These are phyloP conservation scores for Lachnellula suecica DNA, from an alignment of 2,329 filamentous ascomycete genomes.

Conservation along the genomic window DNA sequence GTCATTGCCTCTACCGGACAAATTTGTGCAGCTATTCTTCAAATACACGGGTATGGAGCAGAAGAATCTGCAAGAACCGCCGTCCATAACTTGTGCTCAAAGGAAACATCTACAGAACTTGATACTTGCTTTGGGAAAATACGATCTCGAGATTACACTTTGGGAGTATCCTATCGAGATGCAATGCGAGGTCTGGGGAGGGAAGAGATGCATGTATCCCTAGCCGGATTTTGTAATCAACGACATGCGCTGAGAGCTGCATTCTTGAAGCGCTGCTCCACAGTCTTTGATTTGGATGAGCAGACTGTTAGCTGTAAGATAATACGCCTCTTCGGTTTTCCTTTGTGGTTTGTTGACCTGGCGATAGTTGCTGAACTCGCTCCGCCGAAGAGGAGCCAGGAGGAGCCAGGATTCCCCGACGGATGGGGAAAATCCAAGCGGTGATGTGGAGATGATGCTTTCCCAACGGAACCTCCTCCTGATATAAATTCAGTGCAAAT, in stretches of 20 bases:
- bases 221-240: conserved; percentile 2
- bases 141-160: conserved; percentile 5
- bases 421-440: background rate
- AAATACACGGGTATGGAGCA: conserved; percentile 2
- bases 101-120: conserved; percentile 2
- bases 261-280: conserved; percentile 13
- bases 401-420: background rate
- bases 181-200: conserved; percentile 3
- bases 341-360: background rate
- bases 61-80: background rate
- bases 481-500: background rate
- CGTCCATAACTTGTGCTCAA: conserved; percentile 5
- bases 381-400: background rate
- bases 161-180: conserved; percentile 14
- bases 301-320: conserved; percentile 6
- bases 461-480: background rate
- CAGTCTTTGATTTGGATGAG: conserved; percentile 11
- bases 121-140: conserved; percentile 2
- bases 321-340: background rate
- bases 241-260: conserved; percentile 11
- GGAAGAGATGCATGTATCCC: conserved; percentile 9
- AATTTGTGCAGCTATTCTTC: background rate
- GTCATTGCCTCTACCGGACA: conserved; percentile 7
- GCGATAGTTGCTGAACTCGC: background rate
- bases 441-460: background rate